These are phyloP conservation scores for Collybia sordida DNA, from an alignment of 768 basidiomycete species.

Conservation along the genomic window DNA sequence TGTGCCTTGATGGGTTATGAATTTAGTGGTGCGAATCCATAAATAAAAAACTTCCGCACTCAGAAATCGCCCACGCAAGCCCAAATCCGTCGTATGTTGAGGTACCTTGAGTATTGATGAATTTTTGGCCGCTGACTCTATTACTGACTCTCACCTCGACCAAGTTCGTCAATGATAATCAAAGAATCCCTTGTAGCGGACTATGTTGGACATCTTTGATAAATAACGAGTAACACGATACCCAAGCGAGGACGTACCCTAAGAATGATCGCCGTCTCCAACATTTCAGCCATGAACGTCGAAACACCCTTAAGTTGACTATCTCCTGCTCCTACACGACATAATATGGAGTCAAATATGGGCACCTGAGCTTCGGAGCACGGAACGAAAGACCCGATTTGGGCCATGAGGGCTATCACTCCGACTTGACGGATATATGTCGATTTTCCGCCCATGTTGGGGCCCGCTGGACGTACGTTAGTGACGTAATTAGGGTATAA, in stretches of 20 bases:
- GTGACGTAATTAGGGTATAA: not conserved
- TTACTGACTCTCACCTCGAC: constrained; percentile 58
- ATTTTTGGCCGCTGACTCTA: not conserved
- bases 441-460: constrained; percentile 99
- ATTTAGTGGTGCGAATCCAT: not conserved
- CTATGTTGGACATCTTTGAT: constrained; percentile 44
- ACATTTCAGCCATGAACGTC: constrained; percentile 99
- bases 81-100: constrained; percentile 98
- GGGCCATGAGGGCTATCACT: constrained; percentile 96
- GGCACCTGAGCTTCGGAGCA: constrained; percentile 84
- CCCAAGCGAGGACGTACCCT: constrained; percentile 46
- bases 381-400: constrained; percentile 94
- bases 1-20: constrained; percentile 56
- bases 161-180: constrained; percentile 97
- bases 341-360: constrained; percentile 93
- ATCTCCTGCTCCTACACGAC: constrained; percentile 96
- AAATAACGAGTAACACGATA: not conserved
- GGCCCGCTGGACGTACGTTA: constrained; percentile 61
- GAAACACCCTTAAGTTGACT: constrained; percentile 97
- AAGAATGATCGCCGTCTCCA: constrained; percentile 95
- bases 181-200: constrained; percentile 90
- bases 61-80: constrained; percentile 97
- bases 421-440: constrained; percentile 96
- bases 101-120: constrained; percentile 55
- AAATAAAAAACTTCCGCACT: constrained; percentile 50